phyloP scores from a whole-genome alignment of 2,329 filamentous ascomycete species.

The Plectosphaerella plurivora region DNA sequence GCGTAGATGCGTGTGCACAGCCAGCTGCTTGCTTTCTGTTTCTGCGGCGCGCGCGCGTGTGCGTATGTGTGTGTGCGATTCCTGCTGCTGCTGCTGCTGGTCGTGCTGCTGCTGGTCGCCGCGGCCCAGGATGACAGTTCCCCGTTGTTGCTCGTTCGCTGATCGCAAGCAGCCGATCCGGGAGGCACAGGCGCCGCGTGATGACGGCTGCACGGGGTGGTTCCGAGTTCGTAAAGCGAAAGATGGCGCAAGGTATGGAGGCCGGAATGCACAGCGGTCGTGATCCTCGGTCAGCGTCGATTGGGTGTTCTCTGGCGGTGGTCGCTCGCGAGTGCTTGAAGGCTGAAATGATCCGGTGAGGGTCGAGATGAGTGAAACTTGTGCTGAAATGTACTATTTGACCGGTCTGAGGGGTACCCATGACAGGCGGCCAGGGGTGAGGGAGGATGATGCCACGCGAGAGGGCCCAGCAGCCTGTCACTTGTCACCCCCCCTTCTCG shows the following conservation, averaged over 20 bases:
- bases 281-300: background rate
- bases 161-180: background rate
- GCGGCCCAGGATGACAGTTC: background rate
- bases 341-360: slow-evolving; percentile 35
- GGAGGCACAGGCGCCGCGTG: background rate
- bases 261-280: background rate
- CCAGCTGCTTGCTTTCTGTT: background rate
- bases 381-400: slow-evolving; percentile 34
- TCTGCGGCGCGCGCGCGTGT: background rate
- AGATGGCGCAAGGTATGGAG: background rate
- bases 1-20: background rate
- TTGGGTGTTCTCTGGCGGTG: background rate
- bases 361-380: slow-evolving; percentile 24
- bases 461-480: slow-evolving; percentile 5
- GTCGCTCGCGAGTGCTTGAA: slow-evolving; percentile 11
- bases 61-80: slow-evolving; percentile 5
- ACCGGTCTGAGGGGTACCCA: slow-evolving; percentile 36
- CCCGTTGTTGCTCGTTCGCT: too few relatives aligned
- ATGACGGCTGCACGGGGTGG: background rate
- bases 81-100: slow-evolving; percentile 1
- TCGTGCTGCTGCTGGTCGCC: slow-evolving; percentile 8
- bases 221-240: too few relatives aligned
- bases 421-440: slow-evolving; percentile 20
- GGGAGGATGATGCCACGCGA: slow-evolving; percentile 14
- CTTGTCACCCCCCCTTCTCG: slow-evolving; percentile 4